Percentiles rank a stretch among this genome's conserved stretches.
These are phyloP conservation scores for Beauveria rudraprayagi DNA, from an alignment of 2,329 filamentous ascomycete species.

Conservation along the genomic window DNA sequence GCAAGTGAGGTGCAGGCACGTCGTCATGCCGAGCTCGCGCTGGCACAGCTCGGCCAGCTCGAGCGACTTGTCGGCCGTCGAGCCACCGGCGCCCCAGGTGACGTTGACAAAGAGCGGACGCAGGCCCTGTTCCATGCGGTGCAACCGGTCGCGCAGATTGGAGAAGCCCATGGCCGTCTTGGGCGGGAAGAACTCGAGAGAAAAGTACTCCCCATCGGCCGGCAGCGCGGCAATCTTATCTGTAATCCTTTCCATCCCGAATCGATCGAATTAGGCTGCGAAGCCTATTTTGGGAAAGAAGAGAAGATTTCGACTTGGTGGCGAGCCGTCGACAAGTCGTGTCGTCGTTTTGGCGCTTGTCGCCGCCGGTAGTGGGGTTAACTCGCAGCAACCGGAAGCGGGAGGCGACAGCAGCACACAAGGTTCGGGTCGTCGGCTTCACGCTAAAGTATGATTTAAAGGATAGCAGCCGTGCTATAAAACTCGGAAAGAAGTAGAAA, in stretches of 20 bases:
- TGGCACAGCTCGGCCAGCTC: conserved; percentile 95
- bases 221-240: conserved; percentile 91
- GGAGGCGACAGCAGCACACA: neutral
- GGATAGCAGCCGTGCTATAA: too few species aligned
- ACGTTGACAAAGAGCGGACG: conserved; percentile 93
- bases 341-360: neutral
- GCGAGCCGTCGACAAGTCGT: neutral
- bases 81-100: conserved; percentile 95
- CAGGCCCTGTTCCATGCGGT: conserved; percentile 88
- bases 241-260: conserved; percentile 74
- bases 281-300: neutral
- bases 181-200: conserved; percentile 97
- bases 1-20: conserved; percentile 91
- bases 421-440: neutral
- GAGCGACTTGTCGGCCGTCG: conserved; percentile 81
- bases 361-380: conserved; percentile 6
- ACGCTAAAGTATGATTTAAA: neutral
- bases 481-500: neutral
- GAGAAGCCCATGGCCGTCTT: conserved; percentile 94
- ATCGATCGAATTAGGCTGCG: neutral
- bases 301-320: neutral
- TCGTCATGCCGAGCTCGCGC: conserved; percentile 82
- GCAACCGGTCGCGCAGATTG: conserved; percentile 85
- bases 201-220: conserved; percentile 77
- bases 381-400: neutral